These are phyloP conservation scores for Apiospora pterosperma DNA, from an alignment of 2,329 filamentous ascomycete genomes.

Conservation along the genomic window DNA sequence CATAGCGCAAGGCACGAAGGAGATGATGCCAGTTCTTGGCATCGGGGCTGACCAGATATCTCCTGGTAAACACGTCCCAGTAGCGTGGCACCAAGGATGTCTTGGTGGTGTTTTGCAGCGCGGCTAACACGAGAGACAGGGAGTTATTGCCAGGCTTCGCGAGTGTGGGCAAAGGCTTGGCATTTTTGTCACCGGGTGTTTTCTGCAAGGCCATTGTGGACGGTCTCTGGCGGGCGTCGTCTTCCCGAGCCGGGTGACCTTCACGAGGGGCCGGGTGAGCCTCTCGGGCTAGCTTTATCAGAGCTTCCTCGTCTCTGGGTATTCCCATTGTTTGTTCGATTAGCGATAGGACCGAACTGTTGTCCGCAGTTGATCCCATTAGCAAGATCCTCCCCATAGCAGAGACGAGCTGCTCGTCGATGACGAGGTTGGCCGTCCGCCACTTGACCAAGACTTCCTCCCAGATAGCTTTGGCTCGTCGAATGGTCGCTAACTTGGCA, in stretches of 20 bases:
- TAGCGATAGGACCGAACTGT: slow-evolving; percentile 69
- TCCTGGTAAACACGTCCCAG: slow-evolving; percentile 68
- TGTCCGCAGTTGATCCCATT: slow-evolving; percentile 59
- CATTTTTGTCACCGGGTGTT: neutral
- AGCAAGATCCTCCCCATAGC: slow-evolving; percentile 80
- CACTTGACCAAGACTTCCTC: slow-evolving; percentile 74
- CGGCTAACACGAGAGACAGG: slow-evolving; percentile 66
- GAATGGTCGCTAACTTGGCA: slow-evolving; percentile 45
- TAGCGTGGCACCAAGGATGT: slow-evolving; percentile 67
- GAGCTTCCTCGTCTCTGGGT: slow-evolving; percentile 45
- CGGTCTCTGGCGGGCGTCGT: neutral
- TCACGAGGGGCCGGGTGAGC: neutral
- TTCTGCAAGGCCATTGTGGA: neutral
- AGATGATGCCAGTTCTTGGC: slow-evolving; percentile 65
- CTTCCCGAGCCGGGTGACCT: too few relatives aligned
- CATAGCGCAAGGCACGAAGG: slow-evolving; percentile 62
- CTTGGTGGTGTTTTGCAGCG: slow-evolving; percentile 57
- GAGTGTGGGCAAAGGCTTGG: slow-evolving; percentile 27
- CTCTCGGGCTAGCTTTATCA: neutral
- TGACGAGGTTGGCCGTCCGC: slow-evolving; percentile 62
- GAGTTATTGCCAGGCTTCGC: slow-evolving; percentile 50
- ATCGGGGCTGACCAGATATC: slow-evolving; percentile 67
- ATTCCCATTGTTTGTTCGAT: slow-evolving; percentile 81
- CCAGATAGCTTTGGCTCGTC: slow-evolving; percentile 75
- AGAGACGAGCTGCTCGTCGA: slow-evolving; percentile 78